Percentiles rank a stretch among this genome's conserved stretches.
These are phyloP conservation scores for Candida anutae DNA, from an alignment of 1,139 yeast species.

Conservation along the genomic window DNA sequence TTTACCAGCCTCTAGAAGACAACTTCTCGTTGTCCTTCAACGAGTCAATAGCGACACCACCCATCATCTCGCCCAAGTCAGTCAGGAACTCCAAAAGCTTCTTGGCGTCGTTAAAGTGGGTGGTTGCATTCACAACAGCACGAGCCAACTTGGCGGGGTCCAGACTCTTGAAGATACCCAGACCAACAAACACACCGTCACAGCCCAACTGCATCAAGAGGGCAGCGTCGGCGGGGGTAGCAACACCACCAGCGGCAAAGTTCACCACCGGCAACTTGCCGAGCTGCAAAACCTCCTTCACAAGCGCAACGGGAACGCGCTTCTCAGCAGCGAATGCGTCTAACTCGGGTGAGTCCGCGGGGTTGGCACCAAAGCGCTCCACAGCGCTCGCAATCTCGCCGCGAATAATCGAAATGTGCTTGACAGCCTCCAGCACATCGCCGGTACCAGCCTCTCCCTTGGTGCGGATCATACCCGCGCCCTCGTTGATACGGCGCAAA, in stretches of 20 bases:
- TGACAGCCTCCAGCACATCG: conserved; percentile 80
- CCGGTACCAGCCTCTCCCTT: conserved; percentile 93
- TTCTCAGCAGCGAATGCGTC: conserved; percentile 45
- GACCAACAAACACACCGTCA: conserved; percentile 88
- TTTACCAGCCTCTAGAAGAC: conserved; percentile 48
- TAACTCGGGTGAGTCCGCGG: conserved; percentile 36
- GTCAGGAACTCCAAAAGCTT: conserved; percentile 64
- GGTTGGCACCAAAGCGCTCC: conserved; percentile 23
- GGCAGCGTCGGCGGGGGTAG: conserved; percentile 88
- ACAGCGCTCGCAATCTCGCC: conserved; percentile 45
- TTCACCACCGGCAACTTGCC: conserved; percentile 72
- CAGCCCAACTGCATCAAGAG: conserved; percentile 87
- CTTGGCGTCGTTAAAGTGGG: conserved; percentile 60
- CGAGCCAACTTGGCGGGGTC: conserved; percentile 71
- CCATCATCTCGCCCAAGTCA: conserved; percentile 72
- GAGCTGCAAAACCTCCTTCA: conserved; percentile 43
- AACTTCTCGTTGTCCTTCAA: conserved; percentile 42
- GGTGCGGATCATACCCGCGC: conserved; percentile 85
- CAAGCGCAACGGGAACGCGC: conserved; percentile 52
- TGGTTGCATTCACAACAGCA: conserved; percentile 78
- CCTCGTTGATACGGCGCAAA: conserved; percentile 70
- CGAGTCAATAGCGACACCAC: conserved; percentile 53
- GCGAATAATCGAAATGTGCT: conserved; percentile 58
- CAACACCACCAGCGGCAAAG: conserved; percentile 89
- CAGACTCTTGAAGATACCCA: conserved; percentile 73